A percentile compares a stretch with the other conserved stretches of the same genome.
Conservation (phyloP, 768 basidiomycete species). For the Russula sp. region DNA sequence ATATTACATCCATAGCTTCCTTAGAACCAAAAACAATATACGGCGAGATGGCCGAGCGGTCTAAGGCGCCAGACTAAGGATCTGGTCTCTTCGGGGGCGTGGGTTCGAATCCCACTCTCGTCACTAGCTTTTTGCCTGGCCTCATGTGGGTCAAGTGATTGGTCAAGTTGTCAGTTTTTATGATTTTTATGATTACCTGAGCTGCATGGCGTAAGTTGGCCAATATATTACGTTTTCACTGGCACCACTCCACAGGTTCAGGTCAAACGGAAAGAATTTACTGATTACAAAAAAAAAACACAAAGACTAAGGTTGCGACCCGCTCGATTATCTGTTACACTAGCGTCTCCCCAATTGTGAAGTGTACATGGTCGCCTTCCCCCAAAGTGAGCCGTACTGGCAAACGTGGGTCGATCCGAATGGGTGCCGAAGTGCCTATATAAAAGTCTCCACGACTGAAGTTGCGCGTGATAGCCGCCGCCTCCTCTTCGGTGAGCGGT, state of each 20-base stretch:
- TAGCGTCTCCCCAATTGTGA: constrained; percentile 45
- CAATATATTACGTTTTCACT: too few relatives aligned
- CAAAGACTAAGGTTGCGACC: background rate
- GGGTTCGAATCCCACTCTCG: constrained; percentile 46
- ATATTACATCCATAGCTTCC: background rate
- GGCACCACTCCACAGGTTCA: background rate
- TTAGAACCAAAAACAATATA: background rate
- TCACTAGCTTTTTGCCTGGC: constrained; percentile 10
- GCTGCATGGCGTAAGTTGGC: too few relatives aligned
- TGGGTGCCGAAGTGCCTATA: constrained; percentile 72
- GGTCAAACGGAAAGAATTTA: background rate
- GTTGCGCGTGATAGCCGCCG: constrained; percentile 76
- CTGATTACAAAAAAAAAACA: constrained; percentile 16
- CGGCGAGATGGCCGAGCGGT: constrained; percentile 77
- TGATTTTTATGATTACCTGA: too few relatives aligned
- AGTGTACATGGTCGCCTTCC: constrained; percentile 77
- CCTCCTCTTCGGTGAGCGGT: constrained; percentile 74
- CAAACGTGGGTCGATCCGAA: constrained; percentile 74
- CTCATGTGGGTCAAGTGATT: too few relatives aligned
- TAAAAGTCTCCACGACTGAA: constrained; percentile 79
- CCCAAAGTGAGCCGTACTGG: constrained; percentile 74
- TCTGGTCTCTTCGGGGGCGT: constrained; percentile 42
- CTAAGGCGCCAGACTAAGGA: constrained; percentile 84
- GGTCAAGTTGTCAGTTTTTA: too few relatives aligned
- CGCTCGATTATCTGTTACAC: constrained; percentile 27